These are phyloP conservation scores for Solanum pennellii DNA, from an alignment of 257 asterid genomes.

Conservation along the genomic window DNA sequence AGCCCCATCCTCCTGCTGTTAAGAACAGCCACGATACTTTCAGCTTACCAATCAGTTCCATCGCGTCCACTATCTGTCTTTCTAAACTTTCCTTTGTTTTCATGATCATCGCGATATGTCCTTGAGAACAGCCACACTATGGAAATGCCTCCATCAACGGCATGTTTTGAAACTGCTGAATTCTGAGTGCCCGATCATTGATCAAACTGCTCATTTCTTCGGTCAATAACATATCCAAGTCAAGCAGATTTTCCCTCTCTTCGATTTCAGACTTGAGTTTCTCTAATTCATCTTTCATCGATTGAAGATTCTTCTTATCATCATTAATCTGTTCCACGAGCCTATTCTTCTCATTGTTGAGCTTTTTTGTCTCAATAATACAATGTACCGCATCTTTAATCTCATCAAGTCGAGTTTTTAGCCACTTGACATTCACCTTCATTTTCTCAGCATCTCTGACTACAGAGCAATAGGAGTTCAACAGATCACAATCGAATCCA, in stretches of 20 bases:
- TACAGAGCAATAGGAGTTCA: background rate
- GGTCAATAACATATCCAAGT: background rate
- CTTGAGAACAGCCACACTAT: background rate
- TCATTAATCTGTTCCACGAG: background rate
- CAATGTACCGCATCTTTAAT: background rate
- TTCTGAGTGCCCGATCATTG: too few species aligned
- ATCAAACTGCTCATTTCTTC: background rate
- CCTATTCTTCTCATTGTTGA: slow-evolving; percentile 5
- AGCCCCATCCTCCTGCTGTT: background rate
- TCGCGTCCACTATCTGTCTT: background rate
- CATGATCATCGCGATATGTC: background rate
- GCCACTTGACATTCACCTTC: slow-evolving; percentile 20
- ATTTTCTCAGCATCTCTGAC: slow-evolving; percentile 12
- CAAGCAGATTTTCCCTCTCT: background rate
- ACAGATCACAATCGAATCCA: too few species aligned
- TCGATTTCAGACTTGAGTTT: slow-evolving; percentile 8
- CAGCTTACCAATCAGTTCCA: background rate
- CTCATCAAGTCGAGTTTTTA: slow-evolving; percentile 1
- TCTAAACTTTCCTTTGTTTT: background rate
- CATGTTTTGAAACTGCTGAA: too few species aligned
- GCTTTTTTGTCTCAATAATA: background rate
- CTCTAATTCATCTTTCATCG: slow-evolving; percentile 1
- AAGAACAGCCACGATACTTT: background rate
- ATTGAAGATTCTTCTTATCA: background rate
- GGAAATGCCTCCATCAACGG: too few species aligned